A percentile compares a stretch with the other conserved stretches of the same genome.
Evolutionary conservation across 306 rosid genomes (phyloP).

Genomic region (Quercus agrifolia): DNA sequence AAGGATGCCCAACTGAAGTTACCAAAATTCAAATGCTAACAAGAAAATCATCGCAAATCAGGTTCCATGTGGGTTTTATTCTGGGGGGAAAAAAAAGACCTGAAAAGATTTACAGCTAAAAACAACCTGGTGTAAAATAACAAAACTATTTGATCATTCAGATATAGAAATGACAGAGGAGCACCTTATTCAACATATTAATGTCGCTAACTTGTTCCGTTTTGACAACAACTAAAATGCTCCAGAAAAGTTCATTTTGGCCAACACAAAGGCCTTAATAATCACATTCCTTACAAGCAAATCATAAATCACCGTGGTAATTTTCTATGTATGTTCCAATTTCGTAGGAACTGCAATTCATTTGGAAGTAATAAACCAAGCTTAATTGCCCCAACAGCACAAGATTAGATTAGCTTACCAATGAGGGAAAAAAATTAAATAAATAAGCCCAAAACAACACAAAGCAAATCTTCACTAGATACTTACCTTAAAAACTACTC

Average conservation of each 20-base stretch:
- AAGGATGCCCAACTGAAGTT: background rate
- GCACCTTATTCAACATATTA: background rate
- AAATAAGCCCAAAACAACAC: background rate
- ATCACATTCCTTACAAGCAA: background rate
- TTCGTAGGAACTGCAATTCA: background rate
- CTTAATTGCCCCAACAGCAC: background rate
- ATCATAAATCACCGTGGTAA: background rate
- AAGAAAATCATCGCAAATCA: slow-evolving; percentile 1
- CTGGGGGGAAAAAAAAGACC: background rate
- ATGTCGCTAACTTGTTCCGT: slow-evolving; percentile 8
- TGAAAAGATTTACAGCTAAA: background rate
- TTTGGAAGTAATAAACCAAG: background rate
- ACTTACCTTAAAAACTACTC: background rate
- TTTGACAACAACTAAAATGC: background rate
- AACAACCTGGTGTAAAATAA: background rate
- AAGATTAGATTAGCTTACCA: background rate
- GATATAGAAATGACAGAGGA: background rate
- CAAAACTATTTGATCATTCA: background rate
- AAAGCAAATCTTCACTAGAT: background rate
- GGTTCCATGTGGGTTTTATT: background rate
- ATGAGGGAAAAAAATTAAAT: background rate
- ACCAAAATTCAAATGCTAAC: slow-evolving; percentile 10
- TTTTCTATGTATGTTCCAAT: background rate
- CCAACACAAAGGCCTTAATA: background rate
- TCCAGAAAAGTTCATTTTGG: too few relatives aligned